Conservation (phyloP, 768 basidiomycete species). For the Russula sp. region DNA sequence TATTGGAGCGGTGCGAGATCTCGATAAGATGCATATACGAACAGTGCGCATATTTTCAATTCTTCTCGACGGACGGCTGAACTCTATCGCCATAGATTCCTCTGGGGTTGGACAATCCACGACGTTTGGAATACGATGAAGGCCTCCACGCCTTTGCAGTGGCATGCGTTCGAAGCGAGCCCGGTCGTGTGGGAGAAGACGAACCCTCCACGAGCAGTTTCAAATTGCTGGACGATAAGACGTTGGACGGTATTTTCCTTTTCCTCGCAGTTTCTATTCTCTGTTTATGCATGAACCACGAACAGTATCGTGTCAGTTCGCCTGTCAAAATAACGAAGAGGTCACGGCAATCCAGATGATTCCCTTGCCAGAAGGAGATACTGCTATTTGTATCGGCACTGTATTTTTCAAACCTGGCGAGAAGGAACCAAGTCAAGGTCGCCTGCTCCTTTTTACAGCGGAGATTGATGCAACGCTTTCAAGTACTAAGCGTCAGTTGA, state of each 20-base stretch:
- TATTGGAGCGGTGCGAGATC: slow-evolving; percentile 59
- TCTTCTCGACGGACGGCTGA: slow-evolving; percentile 3
- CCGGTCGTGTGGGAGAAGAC: slow-evolving; percentile 47
- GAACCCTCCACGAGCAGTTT: slow-evolving; percentile 50
- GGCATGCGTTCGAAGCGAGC: slow-evolving; percentile 48
- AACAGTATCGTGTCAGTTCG: slow-evolving; percentile 44
- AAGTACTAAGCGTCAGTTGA: slow-evolving; percentile 25
- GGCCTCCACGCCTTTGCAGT: slow-evolving; percentile 57
- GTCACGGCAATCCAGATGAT: slow-evolving; percentile 46
- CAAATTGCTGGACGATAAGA: slow-evolving; percentile 57
- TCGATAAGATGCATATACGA: slow-evolving; percentile 77
- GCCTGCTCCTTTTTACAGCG: slow-evolving; percentile 52
- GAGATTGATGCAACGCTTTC: slow-evolving; percentile 26
- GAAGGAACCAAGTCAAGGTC: slow-evolving; percentile 42
- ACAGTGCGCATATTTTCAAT: slow-evolving; percentile 42
- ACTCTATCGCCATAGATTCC: slow-evolving; percentile 44
- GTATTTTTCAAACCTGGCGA: slow-evolving; percentile 30
- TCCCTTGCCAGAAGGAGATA: slow-evolving; percentile 28
- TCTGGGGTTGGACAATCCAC: slow-evolving; percentile 68
- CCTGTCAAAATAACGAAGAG: slow-evolving; percentile 52
- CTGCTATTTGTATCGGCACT: slow-evolving; percentile 38
- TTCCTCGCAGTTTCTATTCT: neutral
- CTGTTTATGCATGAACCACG: neutral
- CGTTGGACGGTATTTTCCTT: slow-evolving; percentile 42
- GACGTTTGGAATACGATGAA: slow-evolving; percentile 56